Evolutionary conservation across 1,284 basidiomycete species (phyloP).

Genomic region (Xerocomus subilludens): DNA sequence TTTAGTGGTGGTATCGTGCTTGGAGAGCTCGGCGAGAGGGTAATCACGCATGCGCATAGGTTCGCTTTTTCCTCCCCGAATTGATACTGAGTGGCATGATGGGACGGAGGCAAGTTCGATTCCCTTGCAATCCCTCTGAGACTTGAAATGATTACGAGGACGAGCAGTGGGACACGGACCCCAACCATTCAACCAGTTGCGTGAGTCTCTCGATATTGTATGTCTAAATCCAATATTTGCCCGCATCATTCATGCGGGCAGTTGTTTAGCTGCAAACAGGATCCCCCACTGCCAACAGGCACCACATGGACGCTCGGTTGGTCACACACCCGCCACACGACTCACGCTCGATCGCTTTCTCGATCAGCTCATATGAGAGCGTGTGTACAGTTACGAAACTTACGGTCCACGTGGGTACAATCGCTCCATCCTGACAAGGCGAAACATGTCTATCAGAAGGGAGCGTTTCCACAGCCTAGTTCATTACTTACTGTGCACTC

Average conservation of each 20-base stretch:
- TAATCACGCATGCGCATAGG: slow-evolving; percentile 86
- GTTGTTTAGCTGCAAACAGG: too few relatives aligned
- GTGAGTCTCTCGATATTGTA: too few relatives aligned
- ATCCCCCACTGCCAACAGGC: too few relatives aligned
- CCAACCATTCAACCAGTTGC: slow-evolving; percentile 90
- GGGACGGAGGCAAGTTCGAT: slow-evolving; percentile 98
- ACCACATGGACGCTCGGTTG: slow-evolving; percentile 25
- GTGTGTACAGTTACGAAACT: slow-evolving; percentile 41
- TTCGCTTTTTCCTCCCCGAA: not conserved
- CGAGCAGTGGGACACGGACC: slow-evolving; percentile 97
- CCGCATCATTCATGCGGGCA: too few relatives aligned
- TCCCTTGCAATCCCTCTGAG: slow-evolving; percentile 92
- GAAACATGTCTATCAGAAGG: slow-evolving; percentile 36
- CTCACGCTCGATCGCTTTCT: slow-evolving; percentile 43
- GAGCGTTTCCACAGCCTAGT: slow-evolving; percentile 44
- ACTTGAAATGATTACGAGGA: slow-evolving; percentile 98
- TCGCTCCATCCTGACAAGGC: slow-evolving; percentile 34
- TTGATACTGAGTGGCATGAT: slow-evolving; percentile 35
- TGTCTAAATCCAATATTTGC: too few relatives aligned
- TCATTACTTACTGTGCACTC: slow-evolving; percentile 40
- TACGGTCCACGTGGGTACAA: slow-evolving; percentile 37
- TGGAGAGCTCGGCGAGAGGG: slow-evolving; percentile 94
- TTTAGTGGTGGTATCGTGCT: slow-evolving; percentile 93
- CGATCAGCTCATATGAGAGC: slow-evolving; percentile 50
- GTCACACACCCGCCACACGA: slow-evolving; percentile 37